These are phyloP conservation scores for Paramecium sexaurelia DNA, from an alignment of 73 alveolate genomes.

Conservation along the genomic window DNA sequence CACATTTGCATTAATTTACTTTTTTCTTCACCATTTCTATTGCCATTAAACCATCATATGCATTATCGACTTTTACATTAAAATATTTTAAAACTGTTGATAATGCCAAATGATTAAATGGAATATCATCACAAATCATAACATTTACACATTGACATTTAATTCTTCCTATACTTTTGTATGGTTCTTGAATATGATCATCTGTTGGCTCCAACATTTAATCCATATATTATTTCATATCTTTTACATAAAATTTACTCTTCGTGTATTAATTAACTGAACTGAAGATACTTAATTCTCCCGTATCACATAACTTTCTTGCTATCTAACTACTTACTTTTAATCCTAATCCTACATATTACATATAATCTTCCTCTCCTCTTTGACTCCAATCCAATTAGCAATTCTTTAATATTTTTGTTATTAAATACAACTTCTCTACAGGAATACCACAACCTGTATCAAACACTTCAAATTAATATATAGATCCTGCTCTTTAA, in stretches of 20 bases:
- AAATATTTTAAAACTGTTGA: not conserved
- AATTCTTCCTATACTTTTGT: not conserved
- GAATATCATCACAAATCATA: slow-evolving; percentile 34
- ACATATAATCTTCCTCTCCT: not conserved
- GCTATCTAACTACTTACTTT: not conserved
- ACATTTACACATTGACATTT: slow-evolving; percentile 16
- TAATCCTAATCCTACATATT: slow-evolving; percentile 24
- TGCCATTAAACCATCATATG: slow-evolving; percentile 46
- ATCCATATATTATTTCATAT: not conserved
- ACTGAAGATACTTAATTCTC: not conserved
- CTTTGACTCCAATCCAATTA: slow-evolving; percentile 18
- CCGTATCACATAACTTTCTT: not conserved
- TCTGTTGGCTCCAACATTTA: not conserved
- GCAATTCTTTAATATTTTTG: not conserved
- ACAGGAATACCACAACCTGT: slow-evolving; percentile 42
- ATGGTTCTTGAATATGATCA: not conserved
- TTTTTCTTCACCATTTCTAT: not conserved
- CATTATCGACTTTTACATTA: not conserved
- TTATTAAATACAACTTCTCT: slow-evolving; percentile 11
- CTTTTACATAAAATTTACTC: not conserved
- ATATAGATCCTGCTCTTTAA: not conserved
- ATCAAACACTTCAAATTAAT: slow-evolving; percentile 26
- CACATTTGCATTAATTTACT: not conserved
- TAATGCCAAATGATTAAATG: slow-evolving; percentile 43
- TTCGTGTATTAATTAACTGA: not conserved